These are phyloP conservation scores for Heterobasidion irregulare DNA, from an alignment of 1,284 basidiomycete genomes.

Conservation along the genomic window DNA sequence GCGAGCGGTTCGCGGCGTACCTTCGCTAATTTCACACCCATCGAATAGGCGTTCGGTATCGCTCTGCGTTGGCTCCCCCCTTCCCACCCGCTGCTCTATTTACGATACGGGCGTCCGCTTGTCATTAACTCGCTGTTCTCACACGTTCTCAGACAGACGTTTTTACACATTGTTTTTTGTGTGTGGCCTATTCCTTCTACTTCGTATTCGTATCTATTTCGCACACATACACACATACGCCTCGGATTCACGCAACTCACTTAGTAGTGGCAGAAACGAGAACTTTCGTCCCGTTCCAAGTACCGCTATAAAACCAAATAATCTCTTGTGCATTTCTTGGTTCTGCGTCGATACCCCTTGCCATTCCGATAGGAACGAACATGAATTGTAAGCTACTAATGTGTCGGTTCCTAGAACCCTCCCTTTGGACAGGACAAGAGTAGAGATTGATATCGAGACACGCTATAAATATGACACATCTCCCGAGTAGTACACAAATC, in stretches of 20 bases:
- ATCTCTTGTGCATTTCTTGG: background rate
- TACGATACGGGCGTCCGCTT: background rate
- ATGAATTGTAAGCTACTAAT: no score
- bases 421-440: no score
- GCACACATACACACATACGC: background rate
- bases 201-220: background rate
- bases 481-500: background rate
- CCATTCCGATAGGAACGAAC: background rate
- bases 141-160: background rate
- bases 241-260: background rate
- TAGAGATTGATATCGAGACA: no score
- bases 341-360: background rate
- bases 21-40: slow-evolving; percentile 6
- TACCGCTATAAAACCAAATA: background rate
- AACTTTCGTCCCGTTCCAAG: background rate
- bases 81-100: background rate
- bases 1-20: slow-evolving; percentile 10
- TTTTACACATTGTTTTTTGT: background rate
- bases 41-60: background rate
- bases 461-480: no score
- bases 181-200: background rate
- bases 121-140: background rate
- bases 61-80: no score
- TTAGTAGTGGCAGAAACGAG: no score
- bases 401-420: no score